phyloP scores from a whole-genome alignment of 805 yeast genomes.

The Candida cerambycidarum region DNA sequence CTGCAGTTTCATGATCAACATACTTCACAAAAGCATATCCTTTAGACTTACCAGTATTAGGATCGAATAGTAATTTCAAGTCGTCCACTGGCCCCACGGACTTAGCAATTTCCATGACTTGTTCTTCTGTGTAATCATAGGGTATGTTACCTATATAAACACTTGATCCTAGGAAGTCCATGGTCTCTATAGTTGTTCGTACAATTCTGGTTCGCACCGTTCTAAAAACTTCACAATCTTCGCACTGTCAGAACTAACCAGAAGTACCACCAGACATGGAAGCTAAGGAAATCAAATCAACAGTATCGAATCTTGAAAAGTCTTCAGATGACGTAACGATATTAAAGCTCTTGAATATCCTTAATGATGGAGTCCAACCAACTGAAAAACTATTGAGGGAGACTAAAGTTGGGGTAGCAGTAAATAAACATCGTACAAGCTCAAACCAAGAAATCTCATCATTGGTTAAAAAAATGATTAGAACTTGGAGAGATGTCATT shows the following conservation, averaged over 20 bases:
- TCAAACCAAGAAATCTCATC: conserved; percentile 64
- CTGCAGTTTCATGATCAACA: conserved; percentile 80
- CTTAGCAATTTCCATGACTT: conserved; percentile 78
- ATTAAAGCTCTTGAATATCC: conserved; percentile 59
- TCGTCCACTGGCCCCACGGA: conserved; percentile 86
- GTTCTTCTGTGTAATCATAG: conserved; percentile 91
- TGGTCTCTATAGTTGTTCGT: background rate
- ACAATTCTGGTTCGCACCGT: background rate
- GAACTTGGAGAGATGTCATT: conserved; percentile 88
- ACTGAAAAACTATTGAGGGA: conserved; percentile 84
- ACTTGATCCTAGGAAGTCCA: conserved; percentile 13
- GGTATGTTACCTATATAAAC: conserved; percentile 88
- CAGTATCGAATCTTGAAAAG: conserved; percentile 73
- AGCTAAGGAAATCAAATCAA: conserved; percentile 67
- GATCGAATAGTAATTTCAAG: conserved; percentile 77
- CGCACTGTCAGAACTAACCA: no score
- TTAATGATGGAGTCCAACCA: conserved; percentile 75
- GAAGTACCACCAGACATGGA: no score
- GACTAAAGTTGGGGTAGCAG: conserved; percentile 96
- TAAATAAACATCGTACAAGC: conserved; percentile 78
- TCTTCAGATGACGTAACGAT: conserved; percentile 60
- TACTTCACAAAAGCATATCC: conserved; percentile 90
- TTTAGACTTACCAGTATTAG: conserved; percentile 84
- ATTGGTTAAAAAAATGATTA: conserved; percentile 79
- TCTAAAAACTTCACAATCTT: conserved; percentile 1